Percentiles rank a stretch among this genome's conserved stretches.
phyloP scores from a whole-genome alignment of 192 early-diverging fungal species.

The Linnemannia hyalina region DNA sequence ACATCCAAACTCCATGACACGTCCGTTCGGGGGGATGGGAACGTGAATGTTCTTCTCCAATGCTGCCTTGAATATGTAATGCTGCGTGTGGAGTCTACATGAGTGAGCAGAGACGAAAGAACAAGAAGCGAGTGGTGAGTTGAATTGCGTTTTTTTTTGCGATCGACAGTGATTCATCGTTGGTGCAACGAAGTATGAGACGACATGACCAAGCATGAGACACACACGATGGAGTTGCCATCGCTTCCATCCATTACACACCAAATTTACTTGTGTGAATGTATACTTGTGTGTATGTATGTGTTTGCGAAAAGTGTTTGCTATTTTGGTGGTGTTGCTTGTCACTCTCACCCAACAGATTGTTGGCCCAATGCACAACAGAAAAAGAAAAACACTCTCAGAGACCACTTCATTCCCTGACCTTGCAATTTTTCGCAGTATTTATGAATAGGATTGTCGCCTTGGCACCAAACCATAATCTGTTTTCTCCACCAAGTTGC shows the following conservation, averaged over 20 bases:
- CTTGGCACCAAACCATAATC: background rate
- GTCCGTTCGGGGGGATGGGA: slow-evolving; percentile 26
- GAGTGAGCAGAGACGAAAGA: slow-evolving; percentile 33
- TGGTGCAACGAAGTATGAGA: background rate
- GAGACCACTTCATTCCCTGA: background rate
- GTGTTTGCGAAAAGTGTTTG: background rate
- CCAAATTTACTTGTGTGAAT: background rate
- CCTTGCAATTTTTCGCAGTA: background rate
- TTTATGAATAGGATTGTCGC: background rate
- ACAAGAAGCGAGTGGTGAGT: background rate
- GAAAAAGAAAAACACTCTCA: background rate
- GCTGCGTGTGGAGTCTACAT: slow-evolving; percentile 53
- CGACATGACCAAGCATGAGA: slow-evolving; percentile 6
- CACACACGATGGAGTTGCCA: background rate
- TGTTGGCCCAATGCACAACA: too few species aligned
- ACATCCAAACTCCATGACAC: slow-evolving; percentile 32
- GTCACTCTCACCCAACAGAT: background rate
- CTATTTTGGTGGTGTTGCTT: background rate
- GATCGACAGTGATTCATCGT: background rate
- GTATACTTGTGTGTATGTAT: background rate
- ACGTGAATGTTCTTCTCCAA: slow-evolving; percentile 40
- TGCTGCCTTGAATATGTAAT: slow-evolving; percentile 42
- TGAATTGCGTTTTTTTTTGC: background rate
- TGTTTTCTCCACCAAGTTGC: background rate
- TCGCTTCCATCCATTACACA: background rate